phyloP scores from a whole-genome alignment of 306 rosid species.

The Vigna hirtella region DNA sequence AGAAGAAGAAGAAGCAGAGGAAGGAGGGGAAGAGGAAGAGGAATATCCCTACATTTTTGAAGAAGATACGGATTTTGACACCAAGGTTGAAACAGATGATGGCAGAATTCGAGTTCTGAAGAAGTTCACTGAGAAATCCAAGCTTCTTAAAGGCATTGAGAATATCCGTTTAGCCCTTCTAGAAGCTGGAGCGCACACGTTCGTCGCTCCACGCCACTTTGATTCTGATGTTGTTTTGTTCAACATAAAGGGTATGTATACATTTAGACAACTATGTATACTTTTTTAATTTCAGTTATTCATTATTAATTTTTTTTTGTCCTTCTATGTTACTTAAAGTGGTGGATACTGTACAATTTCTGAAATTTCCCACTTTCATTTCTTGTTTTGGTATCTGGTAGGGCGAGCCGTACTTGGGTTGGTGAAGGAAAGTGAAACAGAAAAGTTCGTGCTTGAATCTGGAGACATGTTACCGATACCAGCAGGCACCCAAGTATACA shows the following conservation, averaged over 20 bases:
- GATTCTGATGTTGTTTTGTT: conserved; percentile 65
- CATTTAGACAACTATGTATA: not conserved
- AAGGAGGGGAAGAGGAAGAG: conserved; percentile 3
- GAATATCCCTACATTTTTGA: conserved; percentile 60
- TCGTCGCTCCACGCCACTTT: conserved; percentile 60
- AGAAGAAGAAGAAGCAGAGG: not conserved
- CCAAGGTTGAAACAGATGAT: conserved; percentile 49
- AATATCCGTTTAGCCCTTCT: conserved; percentile 60
- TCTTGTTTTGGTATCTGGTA: conserved; percentile 25
- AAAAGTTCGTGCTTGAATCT: conserved; percentile 54
- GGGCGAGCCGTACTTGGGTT: conserved; percentile 62
- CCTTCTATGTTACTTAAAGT: not conserved
- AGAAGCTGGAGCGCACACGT: conserved; percentile 56
- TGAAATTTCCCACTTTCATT: not conserved
- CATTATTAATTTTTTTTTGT: not conserved
- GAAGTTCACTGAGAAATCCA: conserved; percentile 55
- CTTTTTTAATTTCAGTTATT: not conserved
- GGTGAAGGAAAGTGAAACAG: conserved; percentile 58
- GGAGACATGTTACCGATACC: conserved; percentile 66
- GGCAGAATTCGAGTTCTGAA: conserved; percentile 56
- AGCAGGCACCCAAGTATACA: conserved; percentile 63
- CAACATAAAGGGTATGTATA: conserved; percentile 53
- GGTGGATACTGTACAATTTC: not conserved
- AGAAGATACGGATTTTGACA: conserved; percentile 49
- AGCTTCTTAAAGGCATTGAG: conserved; percentile 63